Base-by-base conservation (phyloP, 768 basidiomycete species). In the Collybia sp. region DNA sequence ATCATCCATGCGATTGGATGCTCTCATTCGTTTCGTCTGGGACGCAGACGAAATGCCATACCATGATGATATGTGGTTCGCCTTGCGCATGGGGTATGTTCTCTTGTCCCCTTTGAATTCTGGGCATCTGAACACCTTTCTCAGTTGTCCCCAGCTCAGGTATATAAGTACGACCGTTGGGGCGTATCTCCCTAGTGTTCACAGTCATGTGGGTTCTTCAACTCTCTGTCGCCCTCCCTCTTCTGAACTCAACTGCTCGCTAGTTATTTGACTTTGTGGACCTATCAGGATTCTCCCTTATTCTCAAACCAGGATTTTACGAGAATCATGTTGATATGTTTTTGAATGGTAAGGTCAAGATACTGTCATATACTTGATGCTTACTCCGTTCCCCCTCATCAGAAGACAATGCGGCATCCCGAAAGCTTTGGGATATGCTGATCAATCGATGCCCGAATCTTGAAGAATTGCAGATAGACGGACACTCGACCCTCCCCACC, bases 31-130 rank as follows among this genome's bases (percentile, higher is more conserved):
- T 11, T 89, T 89, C 54, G 64, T 76, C 31, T 90, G 87, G 87
- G 82, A 82, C 49, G 83, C 77, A 3, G 83, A 85, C 11, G 83
- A 85, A 58, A 67, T 80, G 30, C 77, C 82, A 12, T 75, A 72
- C 30, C 65, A 77, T 50, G 87, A 88, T 48, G 80, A 83, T 50
- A 84, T 90, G 82, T 90, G 87, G 87, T 76, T 84, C 49, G 78
- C 82, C 37, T 67, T 90, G 53, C 77, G 84, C 32, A 63, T 77
- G 44, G 80, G 78, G 87, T 89, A 53, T 34, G 69, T 63, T 13
- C 36, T 53, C 57, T 76, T 58, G 16, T 9, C 18, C 4, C 16
- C 12, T 40, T 45, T 17, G 42, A 20, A 30, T 42, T 33, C 20
- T 47, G 17, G 30, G 6, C 16, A 43, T 20, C 32, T 39, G 12